Percentiles rank a stretch among this genome's conserved stretches.
These are phyloP conservation scores for Ustilago lituana DNA, from an alignment of 1,284 basidiomycete species.

Conservation along the genomic window DNA sequence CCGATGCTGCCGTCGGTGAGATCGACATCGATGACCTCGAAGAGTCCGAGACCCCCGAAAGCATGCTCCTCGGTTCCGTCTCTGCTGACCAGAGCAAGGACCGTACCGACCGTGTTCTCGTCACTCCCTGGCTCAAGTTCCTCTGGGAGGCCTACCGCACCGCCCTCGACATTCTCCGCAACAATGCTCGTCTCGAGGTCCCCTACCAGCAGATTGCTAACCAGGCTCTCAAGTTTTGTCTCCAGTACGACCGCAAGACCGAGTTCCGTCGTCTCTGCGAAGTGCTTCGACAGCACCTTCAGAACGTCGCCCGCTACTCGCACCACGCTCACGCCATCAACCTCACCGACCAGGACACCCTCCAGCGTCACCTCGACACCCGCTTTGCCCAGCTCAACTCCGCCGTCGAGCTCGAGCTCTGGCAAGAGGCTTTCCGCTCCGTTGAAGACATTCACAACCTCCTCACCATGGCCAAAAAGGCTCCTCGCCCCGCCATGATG, in stretches of 20 bases:
- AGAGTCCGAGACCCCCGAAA: slow-evolving; percentile 86
- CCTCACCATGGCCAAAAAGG: slow-evolving; percentile 87
- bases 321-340: slow-evolving; percentile 98
- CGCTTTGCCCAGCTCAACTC: slow-evolving; percentile 97
- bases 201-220: slow-evolving; percentile 99
- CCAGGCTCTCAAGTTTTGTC: slow-evolving; percentile 96
- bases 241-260: slow-evolving; percentile 91
- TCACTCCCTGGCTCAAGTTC: slow-evolving; percentile 98
- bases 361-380: slow-evolving; percentile 96
- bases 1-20: slow-evolving; percentile 65
- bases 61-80: slow-evolving; percentile 85
- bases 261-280: slow-evolving; percentile 98
- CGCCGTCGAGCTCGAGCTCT: slow-evolving; percentile 97
- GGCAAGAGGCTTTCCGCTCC: slow-evolving; percentile 99
- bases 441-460: slow-evolving; percentile 98
- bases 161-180: slow-evolving; percentile 93
- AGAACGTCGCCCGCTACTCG: slow-evolving; percentile 94
- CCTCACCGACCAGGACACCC: slow-evolving; percentile 92
- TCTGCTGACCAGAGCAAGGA: slow-evolving; percentile 92
- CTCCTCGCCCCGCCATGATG: slow-evolving; percentile 94
- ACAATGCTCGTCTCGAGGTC: slow-evolving; percentile 90
- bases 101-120: slow-evolving; percentile 91
- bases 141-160: slow-evolving; percentile 98
- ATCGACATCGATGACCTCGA: slow-evolving; percentile 69
- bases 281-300: slow-evolving; percentile 91